Base-by-base conservation (phyloP, 345 rosid genomes). In the Schrenkiella parvula region DNA sequence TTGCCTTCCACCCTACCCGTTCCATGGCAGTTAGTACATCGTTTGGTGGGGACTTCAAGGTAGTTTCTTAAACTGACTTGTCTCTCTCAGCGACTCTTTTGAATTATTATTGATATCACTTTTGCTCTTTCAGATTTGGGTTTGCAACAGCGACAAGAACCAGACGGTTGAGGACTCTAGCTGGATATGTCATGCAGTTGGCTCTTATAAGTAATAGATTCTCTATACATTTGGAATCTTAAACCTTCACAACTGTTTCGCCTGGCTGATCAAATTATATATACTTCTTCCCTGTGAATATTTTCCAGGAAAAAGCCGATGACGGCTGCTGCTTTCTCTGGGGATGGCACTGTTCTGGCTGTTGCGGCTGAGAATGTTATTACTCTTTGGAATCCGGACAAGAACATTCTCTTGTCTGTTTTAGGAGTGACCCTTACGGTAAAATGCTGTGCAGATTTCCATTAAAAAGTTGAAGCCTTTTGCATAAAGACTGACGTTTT, bases 251-350 rank as follows among this genome's bases (percentile, higher is more conserved):
- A 12, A 51, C 31, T 32, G 43, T 21, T 44, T 42, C 4, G 0
- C n/a, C 31, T 32, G 10, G 53, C 14, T 2, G 26, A 18, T 52
- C 43, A 43, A 19, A 14, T 42, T 11, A 10, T 7, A 15, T 41
- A 42, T 8, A 11, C 28, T 55, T 22, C 22, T 43, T 28, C 6
- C 8, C 17, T 55, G 19, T 41, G 11, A 41, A 65, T 57, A 46
- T 58, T 23, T 51, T 66, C 67, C 85, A 95, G 99, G 68, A 95
- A 84, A 75, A 89, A 77, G 79, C 90, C 91, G 18, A 84, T 91
- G 96, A 89, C 95, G 28, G 97, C 99, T 70, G 99, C 96, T 64
- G 77, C 93, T 38, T 95, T 95, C 82, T 95, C 99, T 70, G 80
- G 83, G 1, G 99, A 95, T 81, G 99, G 99, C 81, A 83, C 97